Evolutionary conservation across 2,329 filamentous ascomycete species (phyloP).

Genomic region (Xylaria sp.): DNA sequence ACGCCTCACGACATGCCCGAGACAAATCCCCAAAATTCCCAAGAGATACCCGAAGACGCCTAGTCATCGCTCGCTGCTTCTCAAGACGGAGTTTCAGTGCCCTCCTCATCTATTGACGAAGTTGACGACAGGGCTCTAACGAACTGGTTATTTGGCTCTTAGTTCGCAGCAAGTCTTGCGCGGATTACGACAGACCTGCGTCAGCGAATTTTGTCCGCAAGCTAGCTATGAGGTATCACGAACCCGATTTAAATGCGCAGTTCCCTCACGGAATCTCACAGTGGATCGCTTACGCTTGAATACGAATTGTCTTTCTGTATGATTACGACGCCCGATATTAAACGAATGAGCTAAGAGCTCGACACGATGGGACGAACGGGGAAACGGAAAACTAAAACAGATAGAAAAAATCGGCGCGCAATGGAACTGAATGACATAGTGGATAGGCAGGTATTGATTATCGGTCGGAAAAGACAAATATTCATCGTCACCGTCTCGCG

Average conservation of each 20-base stretch:
- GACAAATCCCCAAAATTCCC: slow-evolving; percentile 23
- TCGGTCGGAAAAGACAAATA: too few species aligned
- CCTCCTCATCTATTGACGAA: neutral
- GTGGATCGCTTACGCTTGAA: neutral
- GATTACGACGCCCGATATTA: neutral
- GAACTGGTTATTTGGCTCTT: slow-evolving; percentile 8
- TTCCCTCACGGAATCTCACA: too few species aligned
- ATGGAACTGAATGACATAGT: too few species aligned
- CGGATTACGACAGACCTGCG: too few species aligned
- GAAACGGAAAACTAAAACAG: too few species aligned
- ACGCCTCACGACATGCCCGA: slow-evolving; percentile 10
- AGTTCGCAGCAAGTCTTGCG: too few species aligned
- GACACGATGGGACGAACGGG: neutral
- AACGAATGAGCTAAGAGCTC: neutral
- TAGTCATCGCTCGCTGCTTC: slow-evolving; percentile 25
- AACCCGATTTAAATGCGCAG: neutral
- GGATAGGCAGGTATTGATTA: too few species aligned
- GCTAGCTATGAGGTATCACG: too few species aligned
- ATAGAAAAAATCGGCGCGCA: too few species aligned
- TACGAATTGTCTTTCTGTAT: neutral
- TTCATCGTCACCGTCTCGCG: too few species aligned
- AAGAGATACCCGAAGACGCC: slow-evolving; percentile 23
- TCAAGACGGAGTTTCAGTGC: slow-evolving; percentile 5
- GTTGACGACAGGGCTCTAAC: neutral
- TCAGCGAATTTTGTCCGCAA: too few species aligned